phyloP scores from a whole-genome alignment of 805 yeast genomes.

The Jamesozyma hellenica region DNA sequence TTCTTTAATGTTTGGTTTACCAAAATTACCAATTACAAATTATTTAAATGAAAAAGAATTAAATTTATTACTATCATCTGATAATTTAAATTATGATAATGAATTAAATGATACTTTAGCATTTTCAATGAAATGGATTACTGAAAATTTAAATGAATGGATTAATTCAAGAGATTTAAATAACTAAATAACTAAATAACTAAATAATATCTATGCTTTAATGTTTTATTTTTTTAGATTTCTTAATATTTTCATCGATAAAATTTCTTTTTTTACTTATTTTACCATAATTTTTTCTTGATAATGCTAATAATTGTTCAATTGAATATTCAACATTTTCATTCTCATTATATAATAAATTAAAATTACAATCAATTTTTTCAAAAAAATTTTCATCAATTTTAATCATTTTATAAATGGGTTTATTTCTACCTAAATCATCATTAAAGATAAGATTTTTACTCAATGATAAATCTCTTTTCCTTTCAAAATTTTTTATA shows the following conservation, averaged over 20 bases:
- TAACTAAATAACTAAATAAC: too few relatives aligned
- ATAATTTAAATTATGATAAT: slow-evolving; percentile 1
- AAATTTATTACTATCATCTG: slow-evolving; percentile 4
- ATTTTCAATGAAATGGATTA: slow-evolving; percentile 12
- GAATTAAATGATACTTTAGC: slow-evolving; percentile 9
- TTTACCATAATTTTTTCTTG: slow-evolving; percentile 28
- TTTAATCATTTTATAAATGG: slow-evolving; percentile 40
- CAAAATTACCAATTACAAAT: slow-evolving; percentile 57
- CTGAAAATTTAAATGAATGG: slow-evolving; percentile 6
- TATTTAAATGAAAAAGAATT: slow-evolving; percentile 24
- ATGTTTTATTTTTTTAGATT: too few relatives aligned
- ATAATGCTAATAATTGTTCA: slow-evolving; percentile 51
- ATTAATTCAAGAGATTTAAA: too few relatives aligned
- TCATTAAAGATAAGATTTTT: slow-evolving; percentile 33
- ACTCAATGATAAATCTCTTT: background rate
- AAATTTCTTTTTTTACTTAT: background rate
- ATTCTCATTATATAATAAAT: slow-evolving; percentile 38
- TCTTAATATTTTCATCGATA: too few relatives aligned
- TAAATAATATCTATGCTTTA: too few relatives aligned
- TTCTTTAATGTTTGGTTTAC: slow-evolving; percentile 60
- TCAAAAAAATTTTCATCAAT: slow-evolving; percentile 51
- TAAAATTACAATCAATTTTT: slow-evolving; percentile 47
- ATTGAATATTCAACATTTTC: slow-evolving; percentile 44
- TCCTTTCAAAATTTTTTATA: too few relatives aligned
- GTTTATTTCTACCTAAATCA: slow-evolving; percentile 25